Evolutionary conservation across 371 early-diverging fungal species (phyloP).

Genomic region (Conidiobolus incongruus): DNA sequence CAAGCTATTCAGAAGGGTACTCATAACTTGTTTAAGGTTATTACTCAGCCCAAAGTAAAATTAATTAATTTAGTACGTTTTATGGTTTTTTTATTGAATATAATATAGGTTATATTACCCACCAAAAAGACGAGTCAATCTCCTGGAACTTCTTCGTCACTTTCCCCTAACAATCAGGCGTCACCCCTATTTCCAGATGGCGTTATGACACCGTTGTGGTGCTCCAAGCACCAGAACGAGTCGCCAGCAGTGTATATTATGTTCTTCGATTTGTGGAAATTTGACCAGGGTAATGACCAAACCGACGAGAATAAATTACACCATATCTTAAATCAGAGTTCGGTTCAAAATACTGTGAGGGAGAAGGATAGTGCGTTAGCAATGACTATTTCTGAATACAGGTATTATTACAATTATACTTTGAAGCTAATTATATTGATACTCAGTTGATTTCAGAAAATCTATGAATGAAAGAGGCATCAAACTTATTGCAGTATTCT

Average conservation of each 20-base stretch:
- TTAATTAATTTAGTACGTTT: neutral
- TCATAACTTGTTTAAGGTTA: neutral
- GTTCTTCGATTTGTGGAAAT: slow-evolving; percentile 40
- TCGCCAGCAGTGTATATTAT: slow-evolving; percentile 41
- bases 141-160: slow-evolving; percentile 9
- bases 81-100: neutral
- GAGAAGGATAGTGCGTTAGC: slow-evolving; percentile 32
- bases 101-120: neutral
- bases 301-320: slow-evolving; percentile 3
- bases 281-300: slow-evolving; percentile 6
- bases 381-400: slow-evolving; percentile 35
- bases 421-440: neutral
- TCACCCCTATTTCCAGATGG: slow-evolving; percentile 70
- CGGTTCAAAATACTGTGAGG: slow-evolving; percentile 23
- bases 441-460: no score
- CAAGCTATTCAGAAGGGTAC: neutral
- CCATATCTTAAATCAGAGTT: slow-evolving; percentile 26
- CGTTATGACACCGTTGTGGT: slow-evolving; percentile 46
- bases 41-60: neutral
- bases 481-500: slow-evolving; percentile 45
- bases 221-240: slow-evolving; percentile 29
- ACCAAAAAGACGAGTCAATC: neutral
- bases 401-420: slow-evolving; percentile 16
- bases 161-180: slow-evolving; percentile 39
- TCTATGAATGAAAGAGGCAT: slow-evolving; percentile 35